Evolutionary conservation across 2,329 filamentous ascomycete genomes (phyloP).

Genomic region (Boeremia lycopersici): DNA sequence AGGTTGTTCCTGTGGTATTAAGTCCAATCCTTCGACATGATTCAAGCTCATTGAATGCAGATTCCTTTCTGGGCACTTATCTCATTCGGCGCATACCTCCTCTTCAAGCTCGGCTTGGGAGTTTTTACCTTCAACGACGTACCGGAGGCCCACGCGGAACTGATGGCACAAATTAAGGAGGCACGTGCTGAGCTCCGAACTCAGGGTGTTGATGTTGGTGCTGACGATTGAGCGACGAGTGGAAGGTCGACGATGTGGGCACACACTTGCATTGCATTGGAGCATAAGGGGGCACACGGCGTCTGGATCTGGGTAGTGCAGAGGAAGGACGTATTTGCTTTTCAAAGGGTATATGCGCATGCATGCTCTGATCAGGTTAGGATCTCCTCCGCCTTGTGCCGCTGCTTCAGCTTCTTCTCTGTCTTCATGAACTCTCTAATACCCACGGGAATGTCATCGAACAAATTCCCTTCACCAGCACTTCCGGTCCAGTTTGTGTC

Average conservation of each 20-base stretch:
- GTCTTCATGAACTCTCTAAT: slow-evolving; percentile 97
- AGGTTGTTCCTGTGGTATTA: slow-evolving; percentile 88
- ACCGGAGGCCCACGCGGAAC: slow-evolving; percentile 84
- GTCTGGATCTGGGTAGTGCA: slow-evolving; percentile 5
- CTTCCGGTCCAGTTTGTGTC: slow-evolving; percentile 66
- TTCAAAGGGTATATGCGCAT: slow-evolving; percentile 20
- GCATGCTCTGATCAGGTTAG: slow-evolving; percentile 20
- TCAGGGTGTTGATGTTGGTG: slow-evolving; percentile 80
- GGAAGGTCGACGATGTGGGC: background rate
- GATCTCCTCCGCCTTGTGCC: slow-evolving; percentile 66
- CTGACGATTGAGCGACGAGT: slow-evolving; percentile 8
- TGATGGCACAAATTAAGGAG: slow-evolving; percentile 82
- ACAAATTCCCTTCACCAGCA: slow-evolving; percentile 67
- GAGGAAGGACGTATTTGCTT: slow-evolving; percentile 7
- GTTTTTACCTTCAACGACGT: slow-evolving; percentile 97
- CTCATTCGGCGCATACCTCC: slow-evolving; percentile 87
- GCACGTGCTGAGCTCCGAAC: slow-evolving; percentile 75
- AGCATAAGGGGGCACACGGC: slow-evolving; percentile 12
- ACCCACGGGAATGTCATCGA: slow-evolving; percentile 82
- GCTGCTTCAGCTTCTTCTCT: slow-evolving; percentile 86
- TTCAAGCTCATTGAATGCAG: slow-evolving; percentile 53
- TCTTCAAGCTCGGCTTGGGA: slow-evolving; percentile 89
- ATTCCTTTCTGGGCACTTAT: slow-evolving; percentile 93
- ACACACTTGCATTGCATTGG: slow-evolving; percentile 11
- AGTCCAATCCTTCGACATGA: slow-evolving; percentile 23